Conservation (phyloP, 1,139 yeast genomes). For the Yamadazyma jaroonii region DNA sequence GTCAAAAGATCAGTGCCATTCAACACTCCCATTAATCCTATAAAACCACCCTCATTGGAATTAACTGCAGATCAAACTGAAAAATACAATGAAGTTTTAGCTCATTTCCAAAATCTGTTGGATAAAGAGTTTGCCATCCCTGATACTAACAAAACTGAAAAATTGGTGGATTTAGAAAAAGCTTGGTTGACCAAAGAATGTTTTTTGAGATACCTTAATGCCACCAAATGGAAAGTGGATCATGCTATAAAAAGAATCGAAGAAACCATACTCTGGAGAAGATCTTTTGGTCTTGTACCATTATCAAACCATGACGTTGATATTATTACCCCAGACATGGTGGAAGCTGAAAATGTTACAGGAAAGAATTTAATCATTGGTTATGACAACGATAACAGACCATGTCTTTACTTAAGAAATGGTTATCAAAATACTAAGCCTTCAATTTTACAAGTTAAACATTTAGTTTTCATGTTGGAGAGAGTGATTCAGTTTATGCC, state of each 20-base stretch:
- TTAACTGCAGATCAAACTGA: constrained; percentile 27
- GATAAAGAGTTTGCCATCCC: constrained; percentile 19
- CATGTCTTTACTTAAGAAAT: constrained; percentile 84
- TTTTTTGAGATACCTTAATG: constrained; percentile 79
- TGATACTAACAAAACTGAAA: constrained; percentile 14
- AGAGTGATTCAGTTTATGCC: constrained; percentile 93
- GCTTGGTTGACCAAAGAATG: constrained; percentile 94
- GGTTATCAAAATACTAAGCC: constrained; percentile 93
- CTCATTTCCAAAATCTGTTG: constrained; percentile 22
- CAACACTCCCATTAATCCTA: constrained; percentile 38
- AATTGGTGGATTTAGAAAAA: constrained; percentile 53
- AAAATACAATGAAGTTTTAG: constrained; percentile 25
- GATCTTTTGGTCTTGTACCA: constrained; percentile 81
- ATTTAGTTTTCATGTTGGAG: constrained; percentile 87
- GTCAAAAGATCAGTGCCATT: constrained; percentile 40
- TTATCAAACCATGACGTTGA: constrained; percentile 42
- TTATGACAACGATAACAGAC: constrained; percentile 83
- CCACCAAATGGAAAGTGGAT: constrained; percentile 80
- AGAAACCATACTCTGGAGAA: constrained; percentile 82
- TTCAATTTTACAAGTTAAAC: constrained; percentile 86
- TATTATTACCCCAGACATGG: constrained; percentile 57
- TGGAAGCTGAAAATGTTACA: constrained; percentile 70
- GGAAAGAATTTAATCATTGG: constrained; percentile 92
- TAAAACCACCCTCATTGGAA: constrained; percentile 27
- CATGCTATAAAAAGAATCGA: constrained; percentile 74